Evolutionary conservation across 306 rosid genomes (phyloP), one percentile per base, ranked within the genome.

Genomic region (Begonia masoniana): DNA sequence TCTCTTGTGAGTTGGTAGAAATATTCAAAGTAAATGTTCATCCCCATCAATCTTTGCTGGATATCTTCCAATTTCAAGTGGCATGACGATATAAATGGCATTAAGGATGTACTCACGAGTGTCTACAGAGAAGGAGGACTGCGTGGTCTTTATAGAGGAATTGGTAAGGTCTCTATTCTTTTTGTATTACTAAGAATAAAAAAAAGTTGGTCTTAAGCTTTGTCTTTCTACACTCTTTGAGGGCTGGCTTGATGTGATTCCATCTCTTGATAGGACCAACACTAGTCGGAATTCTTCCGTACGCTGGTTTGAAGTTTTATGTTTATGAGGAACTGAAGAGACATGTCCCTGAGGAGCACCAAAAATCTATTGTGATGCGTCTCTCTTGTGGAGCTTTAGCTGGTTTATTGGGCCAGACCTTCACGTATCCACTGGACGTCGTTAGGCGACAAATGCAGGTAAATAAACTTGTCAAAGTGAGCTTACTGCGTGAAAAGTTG

Each of bases 371-470:
- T 56, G 57, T 66, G 60, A 79, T 79, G 81, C 86, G 84, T 16
- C 99, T 91, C 57, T 79, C 86, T 54, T 91, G 99, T 59, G 99
- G 96, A 67, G 99, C 99, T 55, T 66, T 91, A 14, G 99, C 99
- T 55, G 96, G 96, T 53, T 68, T 91, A 68, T 82, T 86, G 66
- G 99, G 99, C 60, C 99, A 91, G 79, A 91, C 99, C 12, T 50
- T 83, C 68, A 91, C 99, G 0, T 91, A 91, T 72, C 99, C 99
- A 23, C 64, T 91, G 65, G 99, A 91, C 64, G 99, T 91, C 58
- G 94, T 91, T 35, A 81, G 94, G 80, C 79, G 99, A 73, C 99
- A 91, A 61, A 86, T 91, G 99, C 99, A 89, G 97, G 97, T 85
- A 75, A 39, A 15, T 1, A 45, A 10, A 45, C n/a, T 11, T 10